Base-by-base conservation (phyloP, 495 filamentous ascomycete genomes). In the Aspergillus bridgeri region DNA sequence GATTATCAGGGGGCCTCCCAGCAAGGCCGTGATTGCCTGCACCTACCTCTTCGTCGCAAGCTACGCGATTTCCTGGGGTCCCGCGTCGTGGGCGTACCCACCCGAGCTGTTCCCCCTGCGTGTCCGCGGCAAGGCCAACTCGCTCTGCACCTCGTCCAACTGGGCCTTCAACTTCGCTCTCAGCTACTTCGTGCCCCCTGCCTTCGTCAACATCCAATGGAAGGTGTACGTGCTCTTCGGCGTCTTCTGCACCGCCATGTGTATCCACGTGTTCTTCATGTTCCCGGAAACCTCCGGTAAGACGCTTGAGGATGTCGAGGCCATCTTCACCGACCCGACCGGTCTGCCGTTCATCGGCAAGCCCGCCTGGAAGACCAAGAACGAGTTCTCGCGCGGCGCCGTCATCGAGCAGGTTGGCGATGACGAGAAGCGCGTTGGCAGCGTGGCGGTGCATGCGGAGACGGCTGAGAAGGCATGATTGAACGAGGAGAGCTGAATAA, bases 281-380 rank as follows among this genome's bases (percentile, higher is more conserved):
- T 91, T 93, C 78, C 90, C 89, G 1, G 89, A 94, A 70, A 92
- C 89, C 0, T 79, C 82, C n/a, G 88, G 88, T 51, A 91, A 91
- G 78, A 86, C 88, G 13, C 79, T 92, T 3, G 90, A 92, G 59
- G 89, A 92, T 62, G 78, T 90, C 18, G 86, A 87, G 48, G 75
- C 70, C 42, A 85, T 91, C 62, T 93, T 93, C 67, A 85, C 85
- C 48, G 77, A 82, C 51, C 80, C 79, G 1, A 66, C 76, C 58
- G 81, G 84, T 20, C 76, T 84, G 54, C 82, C 76, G 45, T 80
- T 80, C 66, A 78, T 89, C 46, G 86, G 85, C 24, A 83, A 75
- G 1, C 80, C 81, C 20, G 83, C 87, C 29, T 90, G 87, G 87
- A 87, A 85, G 76, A 89, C 86, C 5, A 72, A 62, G 45, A 77